Evolutionary conservation across 2,329 filamentous ascomycete species (phyloP), one percentile per base, ranked within the genome.

Genomic region (Pseudohalonectria lignicola): DNA sequence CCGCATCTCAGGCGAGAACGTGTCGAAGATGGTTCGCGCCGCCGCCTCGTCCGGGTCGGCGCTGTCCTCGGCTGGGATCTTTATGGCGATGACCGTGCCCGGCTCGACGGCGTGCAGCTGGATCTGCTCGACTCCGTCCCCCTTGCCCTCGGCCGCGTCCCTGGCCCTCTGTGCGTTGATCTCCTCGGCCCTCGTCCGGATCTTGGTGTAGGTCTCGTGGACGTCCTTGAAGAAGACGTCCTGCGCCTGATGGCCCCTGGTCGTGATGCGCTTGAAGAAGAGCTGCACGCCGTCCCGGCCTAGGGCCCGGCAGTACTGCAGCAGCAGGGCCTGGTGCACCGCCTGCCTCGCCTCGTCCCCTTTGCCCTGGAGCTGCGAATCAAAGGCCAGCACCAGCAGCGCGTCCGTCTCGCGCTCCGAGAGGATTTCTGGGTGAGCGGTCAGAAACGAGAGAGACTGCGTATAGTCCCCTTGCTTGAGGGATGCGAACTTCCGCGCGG

Each of bases 261-360:
- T 94, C 17, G 84, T 92, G 57, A 98, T 88, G 41, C 90, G 82
- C 64, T 92, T 94, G 74, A 98, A 98, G 69, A 98, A 98, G 21
- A 96, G 64, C 5, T 77, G 74, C 8, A 95, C 87, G 17, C 90
- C 90, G 51, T 96, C 86, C 46, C 76, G 78, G 43, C 90, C 88
- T 6, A 98, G 71, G 31, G 86, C 82, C 9, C 90, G 78, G 63
- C 92, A 98, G 66, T 98, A 98, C 59, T 98, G 92, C 30, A 98
- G 65, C 11, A 98, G 69, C 13, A 96, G 69, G 3, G 83, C 90
- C 57, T 96, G 88, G 61, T 98, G 92, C 17, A 98, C 87, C 60
- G 81, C 95, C 56, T 90, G 85, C 34, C 80, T 76, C 4, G 86
- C 79, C 47, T 82, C 76, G n/a, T 85, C 81, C 39, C 82, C 76